These are phyloP conservation scores for Globisporangium uncinulatum DNA, from an alignment of 352 stramenopile species.

Conservation along the genomic window DNA sequence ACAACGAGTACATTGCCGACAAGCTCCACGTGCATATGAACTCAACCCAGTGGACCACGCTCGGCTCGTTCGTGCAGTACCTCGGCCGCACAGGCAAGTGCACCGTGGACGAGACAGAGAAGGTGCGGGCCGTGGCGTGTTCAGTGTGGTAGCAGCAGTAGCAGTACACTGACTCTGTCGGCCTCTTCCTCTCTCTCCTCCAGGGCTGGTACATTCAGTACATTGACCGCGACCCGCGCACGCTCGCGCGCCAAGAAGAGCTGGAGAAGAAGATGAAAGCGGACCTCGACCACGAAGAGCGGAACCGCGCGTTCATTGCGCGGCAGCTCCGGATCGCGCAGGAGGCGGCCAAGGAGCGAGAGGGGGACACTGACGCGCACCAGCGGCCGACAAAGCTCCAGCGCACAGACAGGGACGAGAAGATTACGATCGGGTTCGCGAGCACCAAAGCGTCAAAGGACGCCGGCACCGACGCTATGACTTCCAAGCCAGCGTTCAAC, in stretches of 20 bases:
- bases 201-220: constrained; percentile 95
- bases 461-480: neutral
- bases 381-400: constrained; percentile 54
- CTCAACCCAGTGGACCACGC: constrained; percentile 95
- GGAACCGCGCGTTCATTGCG: constrained; percentile 70
- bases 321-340: constrained; percentile 67
- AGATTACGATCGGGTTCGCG: constrained; percentile 32
- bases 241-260: constrained; percentile 86
- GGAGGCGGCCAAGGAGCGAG: constrained; percentile 21
- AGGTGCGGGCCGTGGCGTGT: constrained; percentile 24
- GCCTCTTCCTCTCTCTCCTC: neutral
- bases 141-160: too few species aligned
- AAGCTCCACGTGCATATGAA: constrained; percentile 99
- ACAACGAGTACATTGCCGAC: constrained; percentile 99
- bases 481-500: constrained; percentile 11
- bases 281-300: constrained; percentile 89
- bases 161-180: neutral
- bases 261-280: constrained; percentile 82
- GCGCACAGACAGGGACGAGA: constrained; percentile 37
- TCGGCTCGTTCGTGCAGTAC: constrained; percentile 98
- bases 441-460: constrained; percentile 23
- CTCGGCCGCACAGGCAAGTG: constrained; percentile 96
- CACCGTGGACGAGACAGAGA: constrained; percentile 97
- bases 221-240: constrained; percentile 91
- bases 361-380: constrained; percentile 21